Conservation (phyloP, 148 eudicot species). For the Selenicereus undatus region DNA sequence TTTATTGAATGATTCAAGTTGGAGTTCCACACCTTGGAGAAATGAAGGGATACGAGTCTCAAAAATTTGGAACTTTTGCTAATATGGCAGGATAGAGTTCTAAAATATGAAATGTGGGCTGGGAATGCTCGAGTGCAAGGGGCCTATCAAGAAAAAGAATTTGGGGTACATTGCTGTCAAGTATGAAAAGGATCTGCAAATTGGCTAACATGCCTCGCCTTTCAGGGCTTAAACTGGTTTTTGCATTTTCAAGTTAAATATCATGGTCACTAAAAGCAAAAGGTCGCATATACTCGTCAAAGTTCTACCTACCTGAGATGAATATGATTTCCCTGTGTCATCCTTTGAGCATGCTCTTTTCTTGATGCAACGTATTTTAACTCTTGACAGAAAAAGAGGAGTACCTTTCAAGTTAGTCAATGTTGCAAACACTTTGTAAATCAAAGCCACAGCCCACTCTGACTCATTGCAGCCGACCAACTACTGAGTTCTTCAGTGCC, state of each 20-base stretch:
- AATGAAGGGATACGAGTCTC: no score
- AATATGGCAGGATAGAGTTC: no score
- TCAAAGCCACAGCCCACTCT: constrained; percentile 14
- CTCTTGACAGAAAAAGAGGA: not conserved
- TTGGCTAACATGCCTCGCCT: not conserved
- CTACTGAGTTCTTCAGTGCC: not conserved
- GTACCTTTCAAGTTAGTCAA: constrained; percentile 13
- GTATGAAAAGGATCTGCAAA: not conserved
- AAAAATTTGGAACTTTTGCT: no score
- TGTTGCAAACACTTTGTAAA: constrained; percentile 8
- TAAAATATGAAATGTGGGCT: no score
- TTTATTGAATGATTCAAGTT: no score
- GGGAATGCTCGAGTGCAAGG: no score
- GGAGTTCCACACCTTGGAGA: no score
- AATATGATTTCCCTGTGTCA: not conserved
- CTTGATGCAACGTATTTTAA: constrained; percentile 7
- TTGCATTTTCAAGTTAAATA: not conserved
- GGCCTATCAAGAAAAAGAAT: not conserved
- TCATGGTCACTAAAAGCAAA: not conserved
- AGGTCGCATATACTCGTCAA: constrained; percentile 7
- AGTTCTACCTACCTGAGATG: constrained; percentile 2
- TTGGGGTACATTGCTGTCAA: not conserved
- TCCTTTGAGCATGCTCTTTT: constrained; percentile 12
- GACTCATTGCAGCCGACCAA: constrained; percentile 24
- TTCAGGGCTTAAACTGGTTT: not conserved